Conservation (phyloP, 495 filamentous ascomycete genomes). For the Talaromyces adpressus region DNA sequence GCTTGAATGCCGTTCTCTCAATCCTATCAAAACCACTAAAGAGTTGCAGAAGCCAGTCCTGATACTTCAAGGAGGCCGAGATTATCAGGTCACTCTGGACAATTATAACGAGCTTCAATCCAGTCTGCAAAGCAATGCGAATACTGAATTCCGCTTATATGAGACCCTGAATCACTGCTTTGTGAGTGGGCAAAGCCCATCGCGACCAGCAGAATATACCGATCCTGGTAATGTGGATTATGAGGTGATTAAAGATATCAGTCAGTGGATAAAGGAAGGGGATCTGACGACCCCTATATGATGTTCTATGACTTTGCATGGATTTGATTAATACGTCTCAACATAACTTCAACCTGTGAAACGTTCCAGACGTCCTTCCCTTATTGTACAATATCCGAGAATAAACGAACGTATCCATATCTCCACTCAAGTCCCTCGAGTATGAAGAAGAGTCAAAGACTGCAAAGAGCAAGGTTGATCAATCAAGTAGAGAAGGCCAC, state of each 20-base stretch:
- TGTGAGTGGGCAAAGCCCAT: constrained; percentile 2
- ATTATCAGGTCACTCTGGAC: constrained; percentile 15
- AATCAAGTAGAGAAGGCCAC: too few relatives aligned
- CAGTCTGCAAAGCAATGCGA: neutral
- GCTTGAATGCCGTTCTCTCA: neutral
- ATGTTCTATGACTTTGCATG: too few relatives aligned
- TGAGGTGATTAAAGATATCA: neutral
- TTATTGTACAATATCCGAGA: too few relatives aligned
- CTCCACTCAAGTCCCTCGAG: too few relatives aligned
- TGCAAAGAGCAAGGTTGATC: too few relatives aligned
- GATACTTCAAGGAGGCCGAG: constrained; percentile 11
- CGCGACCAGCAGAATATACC: constrained; percentile 9
- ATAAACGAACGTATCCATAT: too few relatives aligned
- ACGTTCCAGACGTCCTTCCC: too few relatives aligned
- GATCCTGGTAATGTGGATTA: constrained; percentile 8
- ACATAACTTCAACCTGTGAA: too few relatives aligned
- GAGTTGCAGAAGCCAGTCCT: constrained; percentile 2
- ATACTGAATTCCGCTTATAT: constrained; percentile 10
- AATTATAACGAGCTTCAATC: constrained; percentile 1
- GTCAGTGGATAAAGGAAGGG: neutral
- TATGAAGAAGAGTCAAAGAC: too few relatives aligned
- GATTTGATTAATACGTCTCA: too few relatives aligned
- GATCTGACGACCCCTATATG: too few relatives aligned
- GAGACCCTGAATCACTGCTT: constrained; percentile 12
- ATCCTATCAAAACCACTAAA: neutral